These are phyloP conservation scores for Colletotrichum phormii DNA, from an alignment of 2,329 filamentous ascomycete genomes.

Conservation along the genomic window DNA sequence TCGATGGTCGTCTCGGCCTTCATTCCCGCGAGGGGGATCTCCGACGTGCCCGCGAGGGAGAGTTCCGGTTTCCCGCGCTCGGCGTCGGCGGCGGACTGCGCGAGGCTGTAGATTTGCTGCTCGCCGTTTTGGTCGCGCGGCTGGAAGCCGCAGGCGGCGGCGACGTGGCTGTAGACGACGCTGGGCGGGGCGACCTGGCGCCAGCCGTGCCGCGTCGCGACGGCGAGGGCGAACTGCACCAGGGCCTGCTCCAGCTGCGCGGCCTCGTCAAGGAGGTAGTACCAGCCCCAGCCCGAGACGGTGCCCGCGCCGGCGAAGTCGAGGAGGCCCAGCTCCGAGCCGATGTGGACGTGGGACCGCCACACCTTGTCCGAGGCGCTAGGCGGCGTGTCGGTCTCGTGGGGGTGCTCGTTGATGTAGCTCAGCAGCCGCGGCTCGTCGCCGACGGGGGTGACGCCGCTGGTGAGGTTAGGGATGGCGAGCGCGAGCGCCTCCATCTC, in stretches of 20 bases:
- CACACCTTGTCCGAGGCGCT: conserved; percentile 58
- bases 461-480: conserved; percentile 88
- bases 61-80: conserved; percentile 74
- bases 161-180: conserved; percentile 92
- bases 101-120: conserved; percentile 88
- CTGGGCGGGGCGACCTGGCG: conserved; percentile 84
- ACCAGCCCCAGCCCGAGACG: conserved; percentile 97
- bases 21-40: conserved; percentile 94
- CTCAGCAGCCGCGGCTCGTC: conserved; percentile 72
- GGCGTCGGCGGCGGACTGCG: conserved; percentile 73
- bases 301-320: conserved; percentile 86
- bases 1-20: conserved; percentile 79
- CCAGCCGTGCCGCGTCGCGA: conserved; percentile 82
- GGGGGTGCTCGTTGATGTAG: conserved; percentile 81
- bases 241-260: conserved; percentile 96
- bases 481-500: conserved; percentile 82
- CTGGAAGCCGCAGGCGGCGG: conserved; percentile 91
- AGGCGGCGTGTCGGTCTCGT: conserved; percentile 42
- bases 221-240: conserved; percentile 83
- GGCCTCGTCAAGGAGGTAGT: conserved; percentile 92
- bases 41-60: conserved; percentile 87
- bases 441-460: conserved; percentile 78
- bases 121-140: conserved; percentile 91
- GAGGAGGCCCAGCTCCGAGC: conserved; percentile 85
- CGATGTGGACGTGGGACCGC: conserved; percentile 88